phyloP scores from a whole-genome alignment of 768 basidiomycete species.

The Exidia glandulosa region DNA sequence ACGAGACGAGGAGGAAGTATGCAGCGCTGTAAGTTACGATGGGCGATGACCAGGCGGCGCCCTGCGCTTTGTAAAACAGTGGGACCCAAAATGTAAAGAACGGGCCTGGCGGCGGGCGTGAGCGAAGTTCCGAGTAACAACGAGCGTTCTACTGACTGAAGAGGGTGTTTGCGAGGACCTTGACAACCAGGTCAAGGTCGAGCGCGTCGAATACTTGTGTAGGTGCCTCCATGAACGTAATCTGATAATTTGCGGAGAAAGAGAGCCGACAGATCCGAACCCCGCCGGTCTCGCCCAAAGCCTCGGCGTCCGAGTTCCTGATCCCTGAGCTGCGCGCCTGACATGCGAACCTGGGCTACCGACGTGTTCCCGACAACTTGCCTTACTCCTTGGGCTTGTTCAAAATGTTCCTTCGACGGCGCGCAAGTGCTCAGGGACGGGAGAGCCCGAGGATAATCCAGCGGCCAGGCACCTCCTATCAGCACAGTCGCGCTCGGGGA shows the following conservation, averaged over 20 bases:
- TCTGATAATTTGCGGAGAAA: background rate
- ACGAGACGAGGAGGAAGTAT: constrained; percentile 50
- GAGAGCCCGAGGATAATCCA: too few relatives aligned
- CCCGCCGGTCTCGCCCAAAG: too few relatives aligned
- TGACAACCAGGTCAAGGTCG: constrained; percentile 68
- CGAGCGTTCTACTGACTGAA: constrained; percentile 49
- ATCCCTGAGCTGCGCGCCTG: too few relatives aligned
- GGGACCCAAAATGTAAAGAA: constrained; percentile 78
- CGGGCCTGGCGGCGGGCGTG: constrained; percentile 41
- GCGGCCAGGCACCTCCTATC: too few relatives aligned
- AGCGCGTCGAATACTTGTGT: constrained; percentile 46
- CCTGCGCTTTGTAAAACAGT: constrained; percentile 66
- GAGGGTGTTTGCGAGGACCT: constrained; percentile 64
- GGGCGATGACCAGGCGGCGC: constrained; percentile 34
- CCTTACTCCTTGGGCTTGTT: background rate
- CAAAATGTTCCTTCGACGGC: too few relatives aligned
- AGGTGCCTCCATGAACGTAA: background rate
- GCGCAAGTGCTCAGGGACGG: too few relatives aligned
- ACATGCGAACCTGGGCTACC: background rate
- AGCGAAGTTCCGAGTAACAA: background rate
- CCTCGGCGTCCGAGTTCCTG: too few relatives aligned
- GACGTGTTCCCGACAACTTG: background rate
- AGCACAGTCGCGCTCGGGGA: too few relatives aligned
- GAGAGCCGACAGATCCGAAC: background rate
- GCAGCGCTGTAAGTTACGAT: constrained; percentile 37